These are phyloP conservation scores for Tetrapisispora iriomotensis DNA, from an alignment of 805 yeast species.

Conservation along the genomic window DNA sequence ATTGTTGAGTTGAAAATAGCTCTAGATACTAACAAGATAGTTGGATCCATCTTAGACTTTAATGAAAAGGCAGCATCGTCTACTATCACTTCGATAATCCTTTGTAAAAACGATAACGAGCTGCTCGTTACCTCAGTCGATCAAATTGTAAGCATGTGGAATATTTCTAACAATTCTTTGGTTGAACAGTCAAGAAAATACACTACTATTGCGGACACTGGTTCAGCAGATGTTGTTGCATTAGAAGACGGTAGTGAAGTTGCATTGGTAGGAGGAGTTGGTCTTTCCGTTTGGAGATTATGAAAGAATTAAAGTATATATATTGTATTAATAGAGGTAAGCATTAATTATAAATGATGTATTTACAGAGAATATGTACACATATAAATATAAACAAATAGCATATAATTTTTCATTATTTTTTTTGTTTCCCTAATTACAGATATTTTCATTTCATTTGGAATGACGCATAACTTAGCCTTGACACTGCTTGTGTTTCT, in stretches of 20 bases:
- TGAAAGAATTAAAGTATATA: no score
- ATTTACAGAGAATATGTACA: constrained; percentile 1
- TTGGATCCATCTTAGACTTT: constrained; percentile 27
- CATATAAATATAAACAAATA: background rate
- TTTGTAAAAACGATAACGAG: constrained; percentile 21
- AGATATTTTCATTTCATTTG: no score
- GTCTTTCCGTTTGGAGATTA: constrained; percentile 46
- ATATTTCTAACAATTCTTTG: constrained; percentile 21
- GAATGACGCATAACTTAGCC: no score
- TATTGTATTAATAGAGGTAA: background rate
- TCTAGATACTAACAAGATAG: constrained; percentile 8
- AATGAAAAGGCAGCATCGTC: constrained; percentile 67
- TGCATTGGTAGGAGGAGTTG: constrained; percentile 69
- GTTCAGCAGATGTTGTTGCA: constrained; percentile 43
- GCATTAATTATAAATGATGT: background rate
- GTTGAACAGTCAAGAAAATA: constrained; percentile 35
- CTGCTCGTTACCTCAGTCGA: constrained; percentile 71
- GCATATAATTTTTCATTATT: background rate
- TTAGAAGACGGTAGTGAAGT: constrained; percentile 24
- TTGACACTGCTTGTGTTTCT: constrained; percentile 91
- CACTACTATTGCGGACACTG: constrained; percentile 88
- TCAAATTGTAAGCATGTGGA: constrained; percentile 67
- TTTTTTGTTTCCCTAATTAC: background rate
- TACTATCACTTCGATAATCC: constrained; percentile 60
- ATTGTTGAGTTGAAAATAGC: constrained; percentile 31